phyloP scores from a whole-genome alignment of 1,284 basidiomycete genomes.

The Papiliotrema nemorosa region DNA sequence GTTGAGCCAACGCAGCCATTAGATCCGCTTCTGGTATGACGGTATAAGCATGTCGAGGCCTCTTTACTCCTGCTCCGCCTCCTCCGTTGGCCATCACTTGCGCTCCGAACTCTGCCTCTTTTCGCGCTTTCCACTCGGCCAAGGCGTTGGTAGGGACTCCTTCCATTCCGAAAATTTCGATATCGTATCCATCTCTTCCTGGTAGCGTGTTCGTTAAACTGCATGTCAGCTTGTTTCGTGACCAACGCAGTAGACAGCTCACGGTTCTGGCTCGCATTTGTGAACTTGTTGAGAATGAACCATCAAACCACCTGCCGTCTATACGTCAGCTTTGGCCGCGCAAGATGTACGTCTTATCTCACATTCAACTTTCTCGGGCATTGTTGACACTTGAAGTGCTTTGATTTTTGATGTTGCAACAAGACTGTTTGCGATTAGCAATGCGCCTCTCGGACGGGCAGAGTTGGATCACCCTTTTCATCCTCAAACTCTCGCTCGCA shows the following conservation, averaged over 20 bases:
- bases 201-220: slow-evolving; percentile 95
- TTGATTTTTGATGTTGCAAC: slow-evolving; percentile 98
- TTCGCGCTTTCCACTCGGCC: slow-evolving; percentile 89
- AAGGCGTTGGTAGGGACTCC: slow-evolving; percentile 92
- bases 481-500: slow-evolving; percentile 98
- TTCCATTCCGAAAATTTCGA: slow-evolving; percentile 99
- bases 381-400: slow-evolving; percentile 96
- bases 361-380: slow-evolving; percentile 88
- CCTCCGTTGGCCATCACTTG: slow-evolving; percentile 69
- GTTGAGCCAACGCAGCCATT: slow-evolving; percentile 76
- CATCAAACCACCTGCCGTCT: slow-evolving; percentile 88
- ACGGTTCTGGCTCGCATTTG: slow-evolving; percentile 96
- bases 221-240: not conserved
- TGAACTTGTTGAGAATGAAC: slow-evolving; percentile 99
- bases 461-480: slow-evolving; percentile 68
- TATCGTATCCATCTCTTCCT: slow-evolving; percentile 93
- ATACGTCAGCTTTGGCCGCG: slow-evolving; percentile 7
- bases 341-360: slow-evolving; percentile 7
- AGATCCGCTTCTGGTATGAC: slow-evolving; percentile 78
- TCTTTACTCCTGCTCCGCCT: slow-evolving; percentile 57
- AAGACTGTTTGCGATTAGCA: slow-evolving; percentile 60
- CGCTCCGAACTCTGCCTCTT: slow-evolving; percentile 80
- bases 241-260: slow-evolving; percentile 35
- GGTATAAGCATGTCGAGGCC: slow-evolving; percentile 78
- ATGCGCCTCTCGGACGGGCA: not conserved